Base-by-base conservation (phyloP, 2,329 filamentous ascomycete species). In the Paraconiothyrium brasiliense region DNA sequence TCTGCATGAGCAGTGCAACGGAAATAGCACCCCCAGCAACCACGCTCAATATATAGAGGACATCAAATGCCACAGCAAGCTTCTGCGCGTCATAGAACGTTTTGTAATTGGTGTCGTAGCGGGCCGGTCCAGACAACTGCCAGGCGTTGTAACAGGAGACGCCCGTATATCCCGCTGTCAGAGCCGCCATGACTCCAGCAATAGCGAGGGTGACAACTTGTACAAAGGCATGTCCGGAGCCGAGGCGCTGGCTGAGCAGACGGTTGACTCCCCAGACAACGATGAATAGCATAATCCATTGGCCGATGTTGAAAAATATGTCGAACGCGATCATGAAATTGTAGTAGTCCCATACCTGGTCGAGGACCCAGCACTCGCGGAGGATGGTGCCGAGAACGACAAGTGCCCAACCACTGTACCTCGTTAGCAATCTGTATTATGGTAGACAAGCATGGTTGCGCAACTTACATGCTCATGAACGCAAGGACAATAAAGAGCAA, bases 181-280 rank as follows among this genome's bases (percentile, higher is more conserved):
- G 50, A 11, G 54, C 24, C 10, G 67, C 67, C 58, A 77, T 67
- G 35, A 76, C 8, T 13, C 63, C 64, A 8, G 71, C 24, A 11
- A 71, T 52, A 22, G 55, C 54, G 4, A 66, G 39, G 10, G 52
- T 60, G 7, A 69, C 22, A 9, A 64, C 41, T 13, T 67, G 72
- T 46, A 69, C 64, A 5, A 59, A 27, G 5, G 24, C 52, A 3
- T 59, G 49, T 3, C 41, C 52, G 47, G 65, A 61, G 20, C 64
- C 63, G 16, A 72, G 61, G 37, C 62, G 67, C 44, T 67, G 39
- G 41, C 66, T 66, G 1, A 78, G 68, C 59, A 68, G 54, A 11
- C 30, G 61, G 65, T 76, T 76, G 54, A 77, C 58, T 9, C 50
- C 54, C 54, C 62, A 74, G 34, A 74, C 51, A 5, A 71, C 64